Base-by-base conservation (phyloP, 2,329 filamentous ascomycete genomes). In the Sarocladium oryzae region DNA sequence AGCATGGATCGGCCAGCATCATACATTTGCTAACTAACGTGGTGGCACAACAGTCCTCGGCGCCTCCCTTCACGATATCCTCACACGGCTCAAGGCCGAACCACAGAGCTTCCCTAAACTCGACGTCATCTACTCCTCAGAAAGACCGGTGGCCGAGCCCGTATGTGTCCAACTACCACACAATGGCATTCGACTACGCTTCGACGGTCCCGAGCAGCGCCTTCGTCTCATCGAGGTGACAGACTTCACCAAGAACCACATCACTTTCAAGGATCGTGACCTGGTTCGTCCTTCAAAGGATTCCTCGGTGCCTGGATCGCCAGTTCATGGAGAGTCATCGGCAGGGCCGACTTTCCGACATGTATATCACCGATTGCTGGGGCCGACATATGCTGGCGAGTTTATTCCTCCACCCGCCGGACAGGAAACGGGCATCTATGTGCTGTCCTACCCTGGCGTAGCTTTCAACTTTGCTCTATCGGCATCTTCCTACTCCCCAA, bases 311-410 rank as follows among this genome's bases (percentile, higher is more conserved):
- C 73, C 46, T 2, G 57, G 56, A 15, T 66, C 68, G 6, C 64
- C 68, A 2, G 52, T 59, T 3, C 61, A 62, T 0, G 66, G 65
- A 6, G 66, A 66, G 45, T 62, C 64, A 0, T 57, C 66, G 2
- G 54, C 57, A 1, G 89, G 89, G 0, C 91, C 90, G 4, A 86
- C 81, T 15, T 96, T 96, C 66, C 80, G 86, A 54, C 89, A 95
- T 66, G 85, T 99, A 57, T 99, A 97, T 66, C 89, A 95, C 61
- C 84, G 88, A 50, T 75, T 96, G n/a, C 84, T 99, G 56, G 93
- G 93, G 0, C 91, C 91, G 16, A 95, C 92, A 0, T 97, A 95
- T 65, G 88, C 88, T 1, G 93, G 93, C 56, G 93, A 99, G 72
- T 99, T 92, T 62, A 78, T 96, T 33, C 78, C 85, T 8, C 82